These are phyloP conservation scores for Mallotus japonicus DNA, from an alignment of 441 rosid species.

Conservation along the genomic window DNA sequence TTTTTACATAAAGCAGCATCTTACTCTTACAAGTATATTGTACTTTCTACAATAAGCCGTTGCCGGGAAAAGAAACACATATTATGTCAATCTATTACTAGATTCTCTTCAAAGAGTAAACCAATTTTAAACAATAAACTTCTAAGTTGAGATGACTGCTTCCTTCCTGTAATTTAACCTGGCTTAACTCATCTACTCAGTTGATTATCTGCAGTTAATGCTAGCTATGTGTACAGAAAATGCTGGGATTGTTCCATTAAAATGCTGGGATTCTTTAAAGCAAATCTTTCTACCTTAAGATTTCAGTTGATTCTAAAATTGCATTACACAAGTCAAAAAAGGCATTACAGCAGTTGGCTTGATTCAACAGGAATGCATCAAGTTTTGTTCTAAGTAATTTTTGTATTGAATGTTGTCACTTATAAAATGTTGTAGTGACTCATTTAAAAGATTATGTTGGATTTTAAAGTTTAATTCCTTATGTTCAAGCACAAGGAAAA, in stretches of 20 bases:
- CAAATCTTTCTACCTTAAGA: not conserved
- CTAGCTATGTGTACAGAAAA: not conserved
- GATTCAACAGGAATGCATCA: not conserved
- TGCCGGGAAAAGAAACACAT: not conserved
- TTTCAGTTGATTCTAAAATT: not conserved
- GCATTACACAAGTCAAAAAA: not conserved
- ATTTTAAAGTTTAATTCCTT: not conserved
- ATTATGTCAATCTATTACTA: not conserved
- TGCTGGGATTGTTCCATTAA: not conserved
- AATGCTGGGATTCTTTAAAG: not conserved
- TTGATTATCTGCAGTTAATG: not conserved
- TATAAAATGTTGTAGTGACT: not conserved
- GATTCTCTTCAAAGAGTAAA: too few relatives aligned
- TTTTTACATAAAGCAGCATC: not conserved
- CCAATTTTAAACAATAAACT: not conserved
- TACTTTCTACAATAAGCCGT: not conserved
- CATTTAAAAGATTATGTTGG: not conserved
- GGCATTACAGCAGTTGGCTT: not conserved
- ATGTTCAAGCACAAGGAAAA: not conserved
- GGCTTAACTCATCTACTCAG: not conserved
- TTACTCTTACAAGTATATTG: not conserved
- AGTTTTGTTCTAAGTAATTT: not conserved
- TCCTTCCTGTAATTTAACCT: not conserved
- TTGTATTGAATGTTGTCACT: not conserved
- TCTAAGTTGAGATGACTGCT: not conserved